Conservation (phyloP, 306 rosid species). For the Corylus heterophylla region DNA sequence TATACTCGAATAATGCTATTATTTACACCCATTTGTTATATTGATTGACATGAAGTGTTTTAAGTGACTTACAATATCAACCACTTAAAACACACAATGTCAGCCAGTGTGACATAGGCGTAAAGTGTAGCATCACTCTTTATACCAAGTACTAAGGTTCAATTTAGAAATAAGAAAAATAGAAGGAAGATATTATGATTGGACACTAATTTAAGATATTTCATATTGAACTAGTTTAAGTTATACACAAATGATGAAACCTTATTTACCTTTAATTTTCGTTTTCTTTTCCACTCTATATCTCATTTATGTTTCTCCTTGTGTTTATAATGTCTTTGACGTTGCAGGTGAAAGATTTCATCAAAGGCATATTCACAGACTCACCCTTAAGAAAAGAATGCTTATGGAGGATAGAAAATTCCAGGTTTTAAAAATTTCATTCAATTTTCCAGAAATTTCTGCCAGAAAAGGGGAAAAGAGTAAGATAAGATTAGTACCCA, state of each 20-base stretch:
- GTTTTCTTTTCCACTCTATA: background rate
- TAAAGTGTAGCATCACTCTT: background rate
- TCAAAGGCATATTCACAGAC: conserved; percentile 85
- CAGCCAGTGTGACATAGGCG: no score
- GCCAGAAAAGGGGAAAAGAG: conserved; percentile 14
- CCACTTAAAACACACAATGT: no score
- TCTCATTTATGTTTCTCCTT: background rate
- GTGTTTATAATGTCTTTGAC: conserved; percentile 4
- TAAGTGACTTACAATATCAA: no score
- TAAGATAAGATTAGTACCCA: background rate
- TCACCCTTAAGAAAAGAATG: conserved; percentile 80
- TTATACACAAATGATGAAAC: background rate
- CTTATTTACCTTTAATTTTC: background rate
- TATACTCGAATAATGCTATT: background rate
- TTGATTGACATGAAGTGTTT: no score
- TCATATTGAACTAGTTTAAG: background rate
- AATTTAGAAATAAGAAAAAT: background rate
- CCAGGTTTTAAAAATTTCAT: conserved; percentile 33
- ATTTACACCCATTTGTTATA: no score
- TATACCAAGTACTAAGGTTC: background rate
- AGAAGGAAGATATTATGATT: background rate
- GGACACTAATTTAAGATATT: background rate
- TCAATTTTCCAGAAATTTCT: background rate
- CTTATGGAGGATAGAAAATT: conserved; percentile 67
- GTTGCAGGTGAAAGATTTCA: conserved; percentile 67